These are phyloP conservation scores for Penicillium robsamsonii DNA, from an alignment of 495 filamentous ascomycete genomes.

Conservation along the genomic window DNA sequence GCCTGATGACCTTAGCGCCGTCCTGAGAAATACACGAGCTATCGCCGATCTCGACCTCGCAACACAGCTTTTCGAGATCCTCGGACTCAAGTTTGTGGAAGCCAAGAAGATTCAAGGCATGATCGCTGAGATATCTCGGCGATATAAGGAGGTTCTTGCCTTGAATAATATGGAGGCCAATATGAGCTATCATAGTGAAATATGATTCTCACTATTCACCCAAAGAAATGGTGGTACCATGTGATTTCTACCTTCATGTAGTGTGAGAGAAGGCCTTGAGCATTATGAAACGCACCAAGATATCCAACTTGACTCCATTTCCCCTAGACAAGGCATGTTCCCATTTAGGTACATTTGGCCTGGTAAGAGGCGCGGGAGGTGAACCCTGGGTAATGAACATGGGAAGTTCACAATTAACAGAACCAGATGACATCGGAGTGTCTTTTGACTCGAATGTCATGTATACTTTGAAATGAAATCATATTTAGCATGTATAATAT, in stretches of 20 bases:
- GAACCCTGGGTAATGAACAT: too few relatives aligned
- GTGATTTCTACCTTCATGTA: neutral
- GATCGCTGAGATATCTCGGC: neutral
- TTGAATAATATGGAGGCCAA: neutral
- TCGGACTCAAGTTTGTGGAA: neutral
- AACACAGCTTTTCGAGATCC: neutral
- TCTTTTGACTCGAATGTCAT: too few relatives aligned
- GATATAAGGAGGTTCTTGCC: neutral
- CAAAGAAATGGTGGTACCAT: neutral
- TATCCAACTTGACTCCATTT: too few relatives aligned
- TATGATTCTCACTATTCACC: neutral
- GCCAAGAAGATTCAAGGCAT: neutral
- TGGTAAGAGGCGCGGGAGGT: too few relatives aligned
- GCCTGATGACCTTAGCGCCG: conserved; percentile 21
- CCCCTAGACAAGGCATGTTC: too few relatives aligned
- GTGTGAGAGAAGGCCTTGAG: neutral
- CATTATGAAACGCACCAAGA: too few relatives aligned
- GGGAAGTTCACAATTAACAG: too few relatives aligned
- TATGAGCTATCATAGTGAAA: neutral
- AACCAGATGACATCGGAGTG: too few relatives aligned
- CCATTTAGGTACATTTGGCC: too few relatives aligned
- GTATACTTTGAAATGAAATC: too few relatives aligned
- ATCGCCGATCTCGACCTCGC: conserved; percentile 32
- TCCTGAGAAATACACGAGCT: conserved; percentile 24
- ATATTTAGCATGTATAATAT: too few relatives aligned